Conservation (phyloP, 2,329 filamentous ascomycete genomes). For the Aspergillus fumigatiaffinis region DNA sequence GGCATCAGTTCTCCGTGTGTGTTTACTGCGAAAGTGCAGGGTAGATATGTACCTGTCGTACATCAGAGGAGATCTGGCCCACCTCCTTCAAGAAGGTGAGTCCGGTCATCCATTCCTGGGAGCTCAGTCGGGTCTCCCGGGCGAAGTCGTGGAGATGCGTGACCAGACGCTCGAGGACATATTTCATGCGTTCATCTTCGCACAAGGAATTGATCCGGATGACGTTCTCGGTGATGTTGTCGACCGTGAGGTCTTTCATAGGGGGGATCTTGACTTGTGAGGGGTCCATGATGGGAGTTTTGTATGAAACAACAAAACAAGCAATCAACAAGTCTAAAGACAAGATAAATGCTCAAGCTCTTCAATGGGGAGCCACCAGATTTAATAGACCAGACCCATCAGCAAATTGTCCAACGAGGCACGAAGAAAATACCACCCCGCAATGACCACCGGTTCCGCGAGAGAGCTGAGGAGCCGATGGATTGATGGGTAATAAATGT, state of each 20-base stretch:
- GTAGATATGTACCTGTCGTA: slow-evolving; percentile 59
- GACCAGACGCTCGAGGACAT: slow-evolving; percentile 69
- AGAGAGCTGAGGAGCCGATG: background rate
- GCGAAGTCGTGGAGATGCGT: slow-evolving; percentile 79
- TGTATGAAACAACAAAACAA: no score
- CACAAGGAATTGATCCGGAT: slow-evolving; percentile 70
- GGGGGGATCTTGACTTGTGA: slow-evolving; percentile 40
- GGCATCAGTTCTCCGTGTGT: background rate
- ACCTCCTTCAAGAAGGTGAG: slow-evolving; percentile 68
- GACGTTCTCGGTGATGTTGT: slow-evolving; percentile 76
- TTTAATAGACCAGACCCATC: background rate
- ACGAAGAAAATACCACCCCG: background rate
- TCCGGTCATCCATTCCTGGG: slow-evolving; percentile 72
- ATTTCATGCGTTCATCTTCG: slow-evolving; percentile 62
- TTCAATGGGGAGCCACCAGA: background rate
- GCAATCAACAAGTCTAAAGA: background rate
- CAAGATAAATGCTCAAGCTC: background rate
- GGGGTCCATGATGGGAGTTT: slow-evolving; percentile 35
- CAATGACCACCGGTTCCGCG: background rate
- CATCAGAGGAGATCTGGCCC: slow-evolving; percentile 69
- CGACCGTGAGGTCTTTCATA: slow-evolving; percentile 68
- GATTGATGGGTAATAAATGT: background rate
- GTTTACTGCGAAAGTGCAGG: slow-evolving; percentile 21
- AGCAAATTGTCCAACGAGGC: background rate
- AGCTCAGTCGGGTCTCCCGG: slow-evolving; percentile 70